A percentile compares a stretch with the other conserved stretches of the same genome.
Conservation (phyloP, 2,329 filamentous ascomycete species). For the Apiospora phragmitis region DNA sequence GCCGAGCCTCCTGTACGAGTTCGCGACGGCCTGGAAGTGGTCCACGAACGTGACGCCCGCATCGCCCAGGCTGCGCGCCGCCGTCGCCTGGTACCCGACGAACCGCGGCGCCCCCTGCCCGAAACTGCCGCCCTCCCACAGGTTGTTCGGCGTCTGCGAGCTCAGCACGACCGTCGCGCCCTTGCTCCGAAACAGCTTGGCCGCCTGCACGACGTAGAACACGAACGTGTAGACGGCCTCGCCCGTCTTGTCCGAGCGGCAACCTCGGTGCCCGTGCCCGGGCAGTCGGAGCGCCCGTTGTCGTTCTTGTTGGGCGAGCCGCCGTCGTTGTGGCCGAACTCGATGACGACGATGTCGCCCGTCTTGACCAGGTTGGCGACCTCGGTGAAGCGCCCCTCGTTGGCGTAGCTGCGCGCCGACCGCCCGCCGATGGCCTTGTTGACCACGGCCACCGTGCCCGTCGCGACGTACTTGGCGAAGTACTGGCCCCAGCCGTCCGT, state of each 20-base stretch:
- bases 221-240: conserved; percentile 32
- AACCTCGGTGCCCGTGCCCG: conserved; percentile 53
- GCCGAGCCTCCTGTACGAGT: conserved; percentile 49
- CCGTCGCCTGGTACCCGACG: conserved; percentile 46
- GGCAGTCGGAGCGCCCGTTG: conserved; percentile 62
- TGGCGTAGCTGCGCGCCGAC: conserved; percentile 61
- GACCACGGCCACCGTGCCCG: conserved; percentile 40
- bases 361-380: conserved; percentile 49
- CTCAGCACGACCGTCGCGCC: conserved; percentile 62
- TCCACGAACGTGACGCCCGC: conserved; percentile 50
- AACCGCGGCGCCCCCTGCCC: conserved; percentile 51
- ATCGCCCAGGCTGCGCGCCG: conserved; percentile 16
- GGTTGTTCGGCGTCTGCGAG: conserved; percentile 61
- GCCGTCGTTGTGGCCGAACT: conserved; percentile 73
- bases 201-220: conserved; percentile 27
- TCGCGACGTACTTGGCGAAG: conserved; percentile 49
- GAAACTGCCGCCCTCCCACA: conserved; percentile 57
- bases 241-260: conserved; percentile 37
- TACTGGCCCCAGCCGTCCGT: conserved; percentile 61
- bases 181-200: conserved; percentile 42
- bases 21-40: conserved; percentile 54
- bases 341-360: conserved; percentile 66
- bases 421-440: conserved; percentile 65
- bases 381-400: conserved; percentile 60
- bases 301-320: conserved; percentile 52